A percentile compares a stretch with the other conserved stretches of the same genome.
Conservation (phyloP, 2,329 filamentous ascomycete species). For the Penicillium sp. region DNA sequence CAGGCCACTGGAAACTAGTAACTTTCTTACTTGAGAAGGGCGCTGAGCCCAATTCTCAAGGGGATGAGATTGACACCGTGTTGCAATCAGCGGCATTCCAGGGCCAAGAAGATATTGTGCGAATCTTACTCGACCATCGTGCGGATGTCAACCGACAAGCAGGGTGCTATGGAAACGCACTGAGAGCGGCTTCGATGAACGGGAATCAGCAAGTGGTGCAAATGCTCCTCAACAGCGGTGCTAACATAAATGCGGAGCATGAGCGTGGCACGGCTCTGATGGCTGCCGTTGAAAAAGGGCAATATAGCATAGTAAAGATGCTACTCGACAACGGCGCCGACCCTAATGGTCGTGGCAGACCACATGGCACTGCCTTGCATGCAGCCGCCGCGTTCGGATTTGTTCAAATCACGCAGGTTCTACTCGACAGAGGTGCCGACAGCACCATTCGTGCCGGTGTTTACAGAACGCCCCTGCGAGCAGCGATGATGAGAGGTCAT, state of each 20-base stretch:
- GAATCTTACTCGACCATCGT: background rate
- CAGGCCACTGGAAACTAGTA: background rate
- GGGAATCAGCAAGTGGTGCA: background rate
- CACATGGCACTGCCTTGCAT: background rate
- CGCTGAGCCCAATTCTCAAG: background rate
- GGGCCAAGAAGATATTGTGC: background rate
- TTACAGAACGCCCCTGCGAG: background rate
- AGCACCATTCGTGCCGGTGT: background rate
- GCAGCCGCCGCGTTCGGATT: background rate
- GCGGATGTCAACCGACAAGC: background rate
- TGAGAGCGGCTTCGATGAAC: background rate
- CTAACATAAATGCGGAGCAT: background rate
- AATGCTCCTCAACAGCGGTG: background rate
- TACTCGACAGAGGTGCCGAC: background rate
- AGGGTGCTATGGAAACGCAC: background rate
- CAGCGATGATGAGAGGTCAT: background rate
- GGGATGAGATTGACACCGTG: background rate
- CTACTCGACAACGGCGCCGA: conserved; percentile 1
- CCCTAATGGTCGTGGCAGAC: background rate
- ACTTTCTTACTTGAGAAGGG: background rate
- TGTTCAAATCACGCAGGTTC: background rate
- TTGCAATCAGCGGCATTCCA: background rate
- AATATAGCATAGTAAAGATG: background rate
- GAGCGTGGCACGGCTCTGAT: background rate
- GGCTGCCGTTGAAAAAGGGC: background rate